Base-by-base conservation (phyloP, 768 basidiomycete species). In the Boletus sensibilis region DNA sequence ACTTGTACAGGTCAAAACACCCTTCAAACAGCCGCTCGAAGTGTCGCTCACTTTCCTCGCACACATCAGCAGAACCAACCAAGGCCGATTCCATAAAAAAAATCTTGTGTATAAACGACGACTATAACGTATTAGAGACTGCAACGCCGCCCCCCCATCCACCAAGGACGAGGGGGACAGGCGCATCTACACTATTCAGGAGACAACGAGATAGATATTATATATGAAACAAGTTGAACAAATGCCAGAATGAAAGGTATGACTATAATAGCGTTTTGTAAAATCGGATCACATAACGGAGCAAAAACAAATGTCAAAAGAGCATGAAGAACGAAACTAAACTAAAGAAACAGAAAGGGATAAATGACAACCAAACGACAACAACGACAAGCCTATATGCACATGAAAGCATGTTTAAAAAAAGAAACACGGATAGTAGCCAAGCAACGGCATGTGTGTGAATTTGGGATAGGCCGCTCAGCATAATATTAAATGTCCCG, bases 101-200 rank as follows among this genome's bases (percentile, higher is more conserved):
- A 38, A 25, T 3, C 34, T 13, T 12, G 20, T 46, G 60, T 68
- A 72, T 72, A 70, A 70, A 70, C 64, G 59, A 72, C 37, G 64
- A 70, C 60, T 70, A 72, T 72, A 70, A 72, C 23, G 64, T 71
- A 70, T 72, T 72, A 72, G 67, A 64, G 57, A 69, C 52, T 55
- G 57, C 67, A 59, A 52, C 62, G 48, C 56, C 57, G 20, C 40
- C 33, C 14, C 40, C 31, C 25, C 39, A 25, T 37, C 52, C 57
- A 39, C 46, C 29, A 31, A 37, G 59, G 53, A 53, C 27, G 18
- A 47, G 2, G 16, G 7, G 40, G 39, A 59, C 55, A 29, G 50
- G 50, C 58, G 59, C 18, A 64, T 73, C 64, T 72, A 70, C 64
- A 65, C 59, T 73, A 70, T 52, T 18, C 35, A 33, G 23, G 55